phyloP scores from a whole-genome alignment of 2,329 filamentous ascomycete species.

The Beauveria caledonica region DNA sequence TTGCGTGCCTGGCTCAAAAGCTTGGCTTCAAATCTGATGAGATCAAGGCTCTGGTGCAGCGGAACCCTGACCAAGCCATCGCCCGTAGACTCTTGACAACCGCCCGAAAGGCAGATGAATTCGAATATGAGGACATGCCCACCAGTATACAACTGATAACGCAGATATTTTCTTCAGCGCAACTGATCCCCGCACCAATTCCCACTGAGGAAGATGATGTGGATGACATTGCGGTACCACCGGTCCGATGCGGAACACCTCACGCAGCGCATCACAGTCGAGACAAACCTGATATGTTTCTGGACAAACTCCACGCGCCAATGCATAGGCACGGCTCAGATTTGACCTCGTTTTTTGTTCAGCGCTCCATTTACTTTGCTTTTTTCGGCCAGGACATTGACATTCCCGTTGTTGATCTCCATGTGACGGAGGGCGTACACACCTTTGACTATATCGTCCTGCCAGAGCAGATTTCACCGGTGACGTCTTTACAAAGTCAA shows the following conservation, averaged over 20 bases:
- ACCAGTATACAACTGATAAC: background rate
- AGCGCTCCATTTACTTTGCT: background rate
- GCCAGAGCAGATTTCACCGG: background rate
- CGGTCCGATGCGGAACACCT: background rate
- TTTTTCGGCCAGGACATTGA: background rate
- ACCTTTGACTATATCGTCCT: background rate
- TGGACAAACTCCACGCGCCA: constrained; percentile 2
- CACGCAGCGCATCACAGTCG: background rate
- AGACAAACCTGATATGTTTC: background rate
- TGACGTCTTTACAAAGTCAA: background rate
- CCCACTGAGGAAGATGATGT: background rate
- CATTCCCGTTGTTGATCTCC: background rate
- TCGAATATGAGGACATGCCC: background rate
- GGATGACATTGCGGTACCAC: background rate
- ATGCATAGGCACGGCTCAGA: background rate
- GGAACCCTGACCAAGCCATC: constrained; percentile 8
- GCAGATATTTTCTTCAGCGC: background rate
- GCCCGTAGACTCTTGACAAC: constrained; percentile 6
- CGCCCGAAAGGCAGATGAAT: constrained; percentile 4
- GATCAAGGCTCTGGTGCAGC: constrained; percentile 8
- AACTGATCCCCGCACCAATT: background rate
- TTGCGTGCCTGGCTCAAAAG: constrained; percentile 8
- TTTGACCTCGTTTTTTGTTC: background rate
- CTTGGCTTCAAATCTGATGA: constrained; percentile 11
- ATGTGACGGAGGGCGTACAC: background rate